Evolutionary conservation across 2,329 filamentous ascomycete genomes (phyloP), one percentile per base, ranked within the genome.

Genomic region (Cladosporium velox): DNA sequence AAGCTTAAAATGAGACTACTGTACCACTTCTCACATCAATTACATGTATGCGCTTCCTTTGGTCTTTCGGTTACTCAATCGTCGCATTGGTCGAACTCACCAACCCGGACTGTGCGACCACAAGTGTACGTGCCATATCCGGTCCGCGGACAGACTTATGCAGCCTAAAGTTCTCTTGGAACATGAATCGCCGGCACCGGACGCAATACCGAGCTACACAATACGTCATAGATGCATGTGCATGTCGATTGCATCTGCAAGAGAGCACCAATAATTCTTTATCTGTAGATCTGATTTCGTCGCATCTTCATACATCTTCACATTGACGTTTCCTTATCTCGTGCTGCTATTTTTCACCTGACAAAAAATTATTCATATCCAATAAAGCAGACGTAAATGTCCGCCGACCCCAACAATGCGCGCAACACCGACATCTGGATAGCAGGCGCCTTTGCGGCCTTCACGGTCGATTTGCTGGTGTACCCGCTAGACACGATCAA

Each of bases 401-500:
- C 72, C 65, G 67, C 66, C 65, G 74, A 73, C 66, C 68, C 66
- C 67, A 70, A 70, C 67, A 68, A 67, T 65, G 73, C 72, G 64
- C 69, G 67, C 67, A 72, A 71, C 67, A 67, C 69, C 60, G 74
- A 75, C 69, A 74, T 75, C 61, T 75, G 73, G 72, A 72, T 75
- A 66, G 92, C 93, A 57, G 93, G 93, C 65, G 92, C 92, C 64
- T 85, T 91, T 64, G 93, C 93, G 69, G 93, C 92, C 30, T 92
- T 96, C 76, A 90, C 90, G 1, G 90, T 97, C 65, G 92, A 97
- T 77, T 82, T 96, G 59, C 82, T 96, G 18, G 87, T 97, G 41
- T 96, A 95, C 73, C 93, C 93, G 0, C 83, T 97, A 18, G 93
- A 97, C 76, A 97, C 93, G 0, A 83, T 97, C 73, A 97, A 97